These are phyloP conservation scores for Colletotrichum sp. DNA, from an alignment of 2,329 filamentous ascomycete genomes.

Conservation along the genomic window DNA sequence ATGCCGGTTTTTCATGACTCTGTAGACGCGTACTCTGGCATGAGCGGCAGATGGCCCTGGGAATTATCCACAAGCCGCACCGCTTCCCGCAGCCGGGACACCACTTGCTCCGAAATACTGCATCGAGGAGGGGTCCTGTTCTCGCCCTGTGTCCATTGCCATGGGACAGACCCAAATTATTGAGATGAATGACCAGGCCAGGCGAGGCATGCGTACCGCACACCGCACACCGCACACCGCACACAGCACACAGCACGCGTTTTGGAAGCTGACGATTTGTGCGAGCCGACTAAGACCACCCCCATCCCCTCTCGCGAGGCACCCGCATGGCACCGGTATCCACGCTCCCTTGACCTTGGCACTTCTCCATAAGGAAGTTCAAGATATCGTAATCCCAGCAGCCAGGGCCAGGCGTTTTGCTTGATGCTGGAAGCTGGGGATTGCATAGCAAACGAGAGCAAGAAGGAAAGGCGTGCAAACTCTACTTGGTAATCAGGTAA, in stretches of 20 bases:
- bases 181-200: slow-evolving; percentile 5
- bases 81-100: neutral
- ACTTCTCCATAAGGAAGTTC: neutral
- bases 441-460: neutral
- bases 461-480: neutral
- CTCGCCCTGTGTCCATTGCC: neutral
- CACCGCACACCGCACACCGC: neutral
- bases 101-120: neutral
- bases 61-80: neutral
- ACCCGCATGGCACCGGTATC: neutral
- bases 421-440: neutral
- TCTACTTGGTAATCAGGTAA: neutral
- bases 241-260: neutral
- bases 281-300: neutral
- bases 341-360: neutral
- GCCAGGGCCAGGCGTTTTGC: neutral
- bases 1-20: neutral
- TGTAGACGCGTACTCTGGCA: neutral
- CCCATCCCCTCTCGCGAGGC: neutral
- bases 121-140: neutral
- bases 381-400: neutral
- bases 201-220: neutral
- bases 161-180: neutral
- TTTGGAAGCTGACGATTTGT: neutral
- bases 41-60: neutral